Conservation (phyloP, 768 basidiomycete species). For the Boletales sp. region DNA sequence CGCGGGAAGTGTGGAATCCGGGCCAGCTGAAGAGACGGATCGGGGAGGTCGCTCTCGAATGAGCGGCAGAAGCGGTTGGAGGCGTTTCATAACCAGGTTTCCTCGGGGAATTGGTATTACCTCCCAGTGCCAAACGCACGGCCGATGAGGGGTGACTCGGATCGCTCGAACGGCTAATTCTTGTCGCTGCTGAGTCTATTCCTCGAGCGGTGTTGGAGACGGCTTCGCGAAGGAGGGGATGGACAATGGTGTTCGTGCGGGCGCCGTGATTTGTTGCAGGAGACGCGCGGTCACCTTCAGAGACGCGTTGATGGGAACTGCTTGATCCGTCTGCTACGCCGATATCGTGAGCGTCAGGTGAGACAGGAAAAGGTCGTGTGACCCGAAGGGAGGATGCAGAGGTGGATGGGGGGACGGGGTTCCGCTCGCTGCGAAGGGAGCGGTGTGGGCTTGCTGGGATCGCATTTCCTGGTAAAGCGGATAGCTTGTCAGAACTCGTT, state of each 20-base stretch:
- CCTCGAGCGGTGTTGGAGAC: conserved; percentile 3
- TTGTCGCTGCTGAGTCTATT: conserved; percentile 7
- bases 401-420: conserved; percentile 38
- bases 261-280: conserved; percentile 30
- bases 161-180: conserved; percentile 8
- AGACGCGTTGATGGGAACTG: conserved; percentile 49
- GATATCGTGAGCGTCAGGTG: conserved; percentile 9
- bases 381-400: conserved; percentile 42
- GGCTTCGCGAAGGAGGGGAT: conserved; percentile 19
- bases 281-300: conserved; percentile 41
- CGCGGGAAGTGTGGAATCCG: conserved; percentile 47
- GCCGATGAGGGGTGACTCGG: conserved; percentile 6
- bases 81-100: conserved; percentile 27
- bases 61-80: conserved; percentile 28
- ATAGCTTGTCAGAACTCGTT: conserved; percentile 45
- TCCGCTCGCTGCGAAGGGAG: conserved; percentile 28
- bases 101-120: conserved; percentile 6
- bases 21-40: conserved; percentile 56
- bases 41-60: conserved; percentile 50
- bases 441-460: conserved; percentile 33
- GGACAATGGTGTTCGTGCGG: conserved; percentile 33
- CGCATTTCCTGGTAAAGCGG: conserved; percentile 35
- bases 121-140: conserved; percentile 7
- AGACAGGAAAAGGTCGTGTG: conserved; percentile 18
- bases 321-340: conserved; percentile 36